phyloP scores from a whole-genome alignment of 2,329 filamentous ascomycete genomes.

The Huntiella bhutanensis region DNA sequence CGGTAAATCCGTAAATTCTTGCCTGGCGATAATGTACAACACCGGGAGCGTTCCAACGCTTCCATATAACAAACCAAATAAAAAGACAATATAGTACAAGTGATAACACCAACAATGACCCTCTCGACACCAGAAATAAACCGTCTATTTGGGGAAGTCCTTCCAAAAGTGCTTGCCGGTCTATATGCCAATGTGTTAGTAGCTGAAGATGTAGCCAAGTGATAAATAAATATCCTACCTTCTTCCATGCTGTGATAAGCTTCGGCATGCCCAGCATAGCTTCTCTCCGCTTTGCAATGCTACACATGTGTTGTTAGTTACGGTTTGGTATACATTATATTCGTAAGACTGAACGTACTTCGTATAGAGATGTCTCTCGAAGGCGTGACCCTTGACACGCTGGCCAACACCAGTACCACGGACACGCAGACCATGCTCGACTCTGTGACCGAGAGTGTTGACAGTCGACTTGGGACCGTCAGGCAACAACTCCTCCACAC shows the following conservation, averaged over 20 bases:
- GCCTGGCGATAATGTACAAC: conserved; percentile 9
- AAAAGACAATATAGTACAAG: conserved; percentile 11
- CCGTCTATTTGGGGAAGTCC: conserved; percentile 32
- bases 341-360: conserved; percentile 31
- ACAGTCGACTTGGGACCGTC: conserved; percentile 58
- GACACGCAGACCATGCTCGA: conserved; percentile 64
- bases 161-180: conserved; percentile 11
- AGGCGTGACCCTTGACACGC: conserved; percentile 83
- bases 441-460: conserved; percentile 47
- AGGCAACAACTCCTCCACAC: conserved; percentile 65
- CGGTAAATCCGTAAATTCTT: conserved; percentile 4
- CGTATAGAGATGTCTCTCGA: conserved; percentile 70
- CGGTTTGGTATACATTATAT: background rate
- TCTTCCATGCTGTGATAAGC: conserved; percentile 83
- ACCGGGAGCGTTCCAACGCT: conserved; percentile 7
- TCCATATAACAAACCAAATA: conserved; percentile 3
- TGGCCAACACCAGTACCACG: conserved; percentile 88
- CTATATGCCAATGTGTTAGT: conserved; percentile 5
- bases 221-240: conserved; percentile 34
- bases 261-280: conserved; percentile 92
- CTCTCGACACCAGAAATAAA: background rate
- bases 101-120: background rate
- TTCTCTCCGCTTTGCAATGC: conserved; percentile 71
- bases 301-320: conserved; percentile 17
- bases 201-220: background rate